phyloP scores from a whole-genome alignment of 2,329 filamentous ascomycete genomes.

The Ophidiomyces ophidiicola region DNA sequence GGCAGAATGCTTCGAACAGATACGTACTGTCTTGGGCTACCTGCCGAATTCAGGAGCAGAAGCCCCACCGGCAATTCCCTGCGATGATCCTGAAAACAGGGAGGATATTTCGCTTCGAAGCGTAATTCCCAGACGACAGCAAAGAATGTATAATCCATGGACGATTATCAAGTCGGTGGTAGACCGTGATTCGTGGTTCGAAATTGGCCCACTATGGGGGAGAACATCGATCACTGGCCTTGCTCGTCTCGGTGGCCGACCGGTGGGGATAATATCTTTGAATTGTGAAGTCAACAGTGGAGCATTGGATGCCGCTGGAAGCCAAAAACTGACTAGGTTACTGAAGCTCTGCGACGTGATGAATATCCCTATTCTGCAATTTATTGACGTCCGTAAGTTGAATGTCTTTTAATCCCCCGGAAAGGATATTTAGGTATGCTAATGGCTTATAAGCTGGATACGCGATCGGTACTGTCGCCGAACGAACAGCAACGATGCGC shows the following conservation, averaged over 20 bases:
- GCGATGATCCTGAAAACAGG: constrained; percentile 40
- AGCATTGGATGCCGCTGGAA: constrained; percentile 48
- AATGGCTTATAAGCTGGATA: constrained; percentile 38
- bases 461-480: constrained; percentile 51
- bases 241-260: constrained; percentile 44
- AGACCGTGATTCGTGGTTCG: constrained; percentile 48
- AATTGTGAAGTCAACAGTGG: constrained; percentile 52
- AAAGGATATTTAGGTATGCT: constrained; percentile 1
- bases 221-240: constrained; percentile 50
- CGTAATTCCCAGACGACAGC: constrained; percentile 46
- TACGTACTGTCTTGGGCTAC: constrained; percentile 45
- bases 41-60: constrained; percentile 47
- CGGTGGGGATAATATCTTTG: constrained; percentile 48
- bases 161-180: constrained; percentile 47
- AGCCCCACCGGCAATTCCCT: constrained; percentile 39
- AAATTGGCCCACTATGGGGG: constrained; percentile 53
- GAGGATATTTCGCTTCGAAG: constrained; percentile 40
- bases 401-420: background rate
- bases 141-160: constrained; percentile 49
- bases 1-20: constrained; percentile 49
- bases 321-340: constrained; percentile 49
- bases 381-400: constrained; percentile 45
- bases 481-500: constrained; percentile 52
- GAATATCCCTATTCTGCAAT: constrained; percentile 52
- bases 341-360: constrained; percentile 54